These are phyloP conservation scores for Termitomyces sp. DNA, from an alignment of 768 basidiomycete species.

Conservation along the genomic window DNA sequence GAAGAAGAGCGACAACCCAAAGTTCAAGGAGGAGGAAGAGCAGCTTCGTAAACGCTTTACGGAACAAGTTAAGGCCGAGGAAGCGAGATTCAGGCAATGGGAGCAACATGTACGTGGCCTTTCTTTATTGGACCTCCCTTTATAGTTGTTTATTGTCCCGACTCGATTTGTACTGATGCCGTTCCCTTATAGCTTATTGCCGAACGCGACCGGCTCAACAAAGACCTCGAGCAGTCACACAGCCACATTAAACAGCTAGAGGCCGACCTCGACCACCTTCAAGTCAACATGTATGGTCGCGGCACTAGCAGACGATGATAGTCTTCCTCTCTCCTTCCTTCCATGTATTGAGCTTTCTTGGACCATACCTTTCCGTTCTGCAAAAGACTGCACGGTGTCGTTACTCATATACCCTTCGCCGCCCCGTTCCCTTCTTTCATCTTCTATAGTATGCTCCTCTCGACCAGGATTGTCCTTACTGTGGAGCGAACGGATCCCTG, in stretches of 20 bases:
- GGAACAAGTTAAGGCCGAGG: conserved; percentile 99
- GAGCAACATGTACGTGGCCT: conserved; percentile 81
- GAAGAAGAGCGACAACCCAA: conserved; percentile 98
- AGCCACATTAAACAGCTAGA: conserved; percentile 89
- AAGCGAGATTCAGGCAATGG: conserved; percentile 97
- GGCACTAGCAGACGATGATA: conserved; percentile 61
- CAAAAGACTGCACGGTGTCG: conserved; percentile 10
- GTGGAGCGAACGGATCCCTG: conserved; percentile 8
- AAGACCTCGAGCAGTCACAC: conserved; percentile 92
- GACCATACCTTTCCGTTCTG: conserved; percentile 12
- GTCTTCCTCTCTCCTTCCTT: neutral
- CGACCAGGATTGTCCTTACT: neutral
- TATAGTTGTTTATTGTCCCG: neutral
- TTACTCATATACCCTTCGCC: conserved; percentile 6
- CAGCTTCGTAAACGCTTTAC: conserved; percentile 95
- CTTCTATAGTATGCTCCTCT: conserved; percentile 1
- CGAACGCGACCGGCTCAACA: conserved; percentile 97
- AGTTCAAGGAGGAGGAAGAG: conserved; percentile 99
- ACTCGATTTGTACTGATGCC: conserved; percentile 7
- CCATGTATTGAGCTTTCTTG: conserved; percentile 9
- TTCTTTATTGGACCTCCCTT: neutral
- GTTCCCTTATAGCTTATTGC: conserved; percentile 73
- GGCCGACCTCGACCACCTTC: conserved; percentile 83
- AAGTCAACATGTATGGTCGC: conserved; percentile 71
- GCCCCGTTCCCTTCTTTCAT: neutral